phyloP scores from a whole-genome alignment of 805 yeast genomes.

The Schizosaccharomyces cryophilus region DNA sequence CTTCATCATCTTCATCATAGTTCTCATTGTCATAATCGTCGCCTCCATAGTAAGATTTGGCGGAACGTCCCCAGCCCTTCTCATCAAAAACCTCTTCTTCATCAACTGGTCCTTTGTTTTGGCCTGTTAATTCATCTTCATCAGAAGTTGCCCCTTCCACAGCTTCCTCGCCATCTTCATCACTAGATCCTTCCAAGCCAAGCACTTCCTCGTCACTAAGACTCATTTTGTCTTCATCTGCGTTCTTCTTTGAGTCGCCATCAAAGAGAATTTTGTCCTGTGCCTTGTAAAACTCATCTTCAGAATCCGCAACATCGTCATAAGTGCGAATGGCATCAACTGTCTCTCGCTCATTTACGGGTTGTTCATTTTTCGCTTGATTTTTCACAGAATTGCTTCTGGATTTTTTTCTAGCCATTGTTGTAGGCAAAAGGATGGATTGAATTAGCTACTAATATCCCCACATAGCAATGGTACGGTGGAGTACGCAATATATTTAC shows the following conservation, averaged over 20 bases:
- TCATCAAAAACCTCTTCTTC: constrained; percentile 12
- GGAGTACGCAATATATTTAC: too few relatives aligned
- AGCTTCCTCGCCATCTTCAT: constrained; percentile 26
- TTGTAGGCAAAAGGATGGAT: too few relatives aligned
- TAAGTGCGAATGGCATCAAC: constrained; percentile 5
- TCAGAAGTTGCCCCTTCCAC: constrained; percentile 27
- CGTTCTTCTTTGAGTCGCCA: constrained; percentile 6
- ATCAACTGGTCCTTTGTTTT: constrained; percentile 8
- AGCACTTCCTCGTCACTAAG: constrained; percentile 36
- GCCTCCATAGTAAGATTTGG: constrained; percentile 13
- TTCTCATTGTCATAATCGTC: constrained; percentile 4
- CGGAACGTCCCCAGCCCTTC: constrained; percentile 17
- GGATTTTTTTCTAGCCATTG: neutral
- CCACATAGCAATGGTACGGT: too few relatives aligned
- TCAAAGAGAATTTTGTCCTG: constrained; percentile 13
- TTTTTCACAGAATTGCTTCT: neutral
- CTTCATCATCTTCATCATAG: constrained; percentile 25
- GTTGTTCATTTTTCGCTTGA: neutral
- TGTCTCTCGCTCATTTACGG: neutral
- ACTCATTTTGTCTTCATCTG: constrained; percentile 13
- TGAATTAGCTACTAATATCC: too few relatives aligned
- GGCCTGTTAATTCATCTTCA: constrained; percentile 16
- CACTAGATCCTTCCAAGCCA: constrained; percentile 13
- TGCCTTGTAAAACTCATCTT: constrained; percentile 14
- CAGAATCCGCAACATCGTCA: constrained; percentile 14